Evolutionary conservation across 1,284 basidiomycete genomes (phyloP).

Genomic region (Irpex lacteus): DNA sequence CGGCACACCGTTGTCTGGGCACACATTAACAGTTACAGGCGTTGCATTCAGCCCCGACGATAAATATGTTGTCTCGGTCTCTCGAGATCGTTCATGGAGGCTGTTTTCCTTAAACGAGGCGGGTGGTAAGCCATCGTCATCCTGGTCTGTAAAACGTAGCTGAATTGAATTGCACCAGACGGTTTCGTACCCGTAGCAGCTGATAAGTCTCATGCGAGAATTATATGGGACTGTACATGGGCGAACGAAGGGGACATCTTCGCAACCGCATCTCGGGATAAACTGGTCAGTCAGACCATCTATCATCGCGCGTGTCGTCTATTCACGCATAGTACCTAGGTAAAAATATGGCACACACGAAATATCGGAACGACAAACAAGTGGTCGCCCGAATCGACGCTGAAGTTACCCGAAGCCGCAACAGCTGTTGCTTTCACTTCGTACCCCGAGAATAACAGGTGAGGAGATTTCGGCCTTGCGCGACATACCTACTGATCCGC

Average conservation of each 20-base stretch:
- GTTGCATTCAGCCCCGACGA: constrained; percentile 90
- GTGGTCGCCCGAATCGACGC: constrained; percentile 52
- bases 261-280: constrained; percentile 93
- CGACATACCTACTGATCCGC: background rate
- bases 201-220: constrained; percentile 87
- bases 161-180: constrained; percentile 18
- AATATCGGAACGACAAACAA: constrained; percentile 30
- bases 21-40: constrained; percentile 86
- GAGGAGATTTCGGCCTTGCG: constrained; percentile 12
- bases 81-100: constrained; percentile 91
- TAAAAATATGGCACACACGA: constrained; percentile 63
- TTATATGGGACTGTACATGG: constrained; percentile 97
- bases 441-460: constrained; percentile 38
- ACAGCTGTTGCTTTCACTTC: constrained; percentile 70
- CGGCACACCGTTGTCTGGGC: constrained; percentile 76
- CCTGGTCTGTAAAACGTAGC: background rate
- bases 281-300: constrained; percentile 59
- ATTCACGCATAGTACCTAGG: constrained; percentile 36
- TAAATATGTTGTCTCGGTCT: constrained; percentile 75
- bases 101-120: constrained; percentile 54
- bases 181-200: constrained; percentile 63
- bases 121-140: constrained; percentile 34
- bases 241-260: constrained; percentile 71
- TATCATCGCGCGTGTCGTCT: background rate
- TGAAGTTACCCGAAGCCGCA: constrained; percentile 63